A percentile compares a stretch with the other conserved stretches of the same genome.
phyloP scores from a whole-genome alignment of 1,284 basidiomycete species.

The Ustilago sp. region DNA sequence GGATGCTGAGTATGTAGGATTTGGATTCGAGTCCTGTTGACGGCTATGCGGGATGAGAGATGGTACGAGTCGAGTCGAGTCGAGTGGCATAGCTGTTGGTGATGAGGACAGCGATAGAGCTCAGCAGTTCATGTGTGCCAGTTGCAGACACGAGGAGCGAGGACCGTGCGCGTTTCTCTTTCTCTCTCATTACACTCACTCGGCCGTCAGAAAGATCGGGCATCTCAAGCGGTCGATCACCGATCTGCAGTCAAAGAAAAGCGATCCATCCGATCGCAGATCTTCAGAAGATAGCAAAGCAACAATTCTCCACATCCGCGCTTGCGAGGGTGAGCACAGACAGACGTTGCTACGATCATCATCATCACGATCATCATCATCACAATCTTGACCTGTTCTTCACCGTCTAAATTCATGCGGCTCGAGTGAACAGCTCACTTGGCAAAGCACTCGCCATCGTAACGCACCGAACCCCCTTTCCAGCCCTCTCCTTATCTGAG shows the following conservation, averaged over 20 bases:
- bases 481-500: background rate
- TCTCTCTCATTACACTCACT: background rate
- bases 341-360: background rate
- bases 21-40: background rate
- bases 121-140: background rate
- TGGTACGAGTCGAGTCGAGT: background rate
- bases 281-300: constrained; percentile 19
- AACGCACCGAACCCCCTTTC: background rate
- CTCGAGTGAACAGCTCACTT: background rate
- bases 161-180: constrained; percentile 9
- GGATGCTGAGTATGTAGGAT: background rate
- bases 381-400: background rate
- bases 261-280: constrained; percentile 13
- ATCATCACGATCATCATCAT: background rate
- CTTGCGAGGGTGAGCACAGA: background rate
- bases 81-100: background rate
- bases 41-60: background rate
- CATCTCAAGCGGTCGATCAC: background rate
- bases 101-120: background rate
- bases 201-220: constrained; percentile 7
- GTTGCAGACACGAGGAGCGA: background rate
- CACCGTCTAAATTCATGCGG: background rate
- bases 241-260: background rate
- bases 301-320: background rate
- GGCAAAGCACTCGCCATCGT: background rate